Conservation (phyloP, 2,329 filamentous ascomycete genomes). For the Westerdykella aurantiaca region DNA sequence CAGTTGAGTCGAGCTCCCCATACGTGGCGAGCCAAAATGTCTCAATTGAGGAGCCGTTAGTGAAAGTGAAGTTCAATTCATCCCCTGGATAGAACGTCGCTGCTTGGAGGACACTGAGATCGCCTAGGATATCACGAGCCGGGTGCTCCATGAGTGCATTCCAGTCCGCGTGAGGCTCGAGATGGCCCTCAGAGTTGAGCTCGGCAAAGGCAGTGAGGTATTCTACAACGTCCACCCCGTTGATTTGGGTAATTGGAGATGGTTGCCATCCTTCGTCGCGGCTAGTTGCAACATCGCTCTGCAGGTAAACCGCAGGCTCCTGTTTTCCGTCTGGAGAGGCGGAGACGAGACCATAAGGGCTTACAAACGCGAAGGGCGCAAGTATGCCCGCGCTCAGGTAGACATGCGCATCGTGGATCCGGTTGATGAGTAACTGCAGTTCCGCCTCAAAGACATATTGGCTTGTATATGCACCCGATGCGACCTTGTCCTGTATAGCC, state of each 20-base stretch:
- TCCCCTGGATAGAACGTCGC: constrained; percentile 34
- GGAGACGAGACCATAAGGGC: constrained; percentile 20
- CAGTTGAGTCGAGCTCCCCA: constrained; percentile 9
- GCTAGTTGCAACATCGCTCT: constrained; percentile 19
- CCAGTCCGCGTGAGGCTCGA: constrained; percentile 42
- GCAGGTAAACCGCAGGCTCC: constrained; percentile 31
- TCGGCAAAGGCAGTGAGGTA: constrained; percentile 18
- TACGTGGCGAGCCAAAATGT: constrained; percentile 13
- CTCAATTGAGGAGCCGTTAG: constrained; percentile 14
- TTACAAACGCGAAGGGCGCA: constrained; percentile 20
- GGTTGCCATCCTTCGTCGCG: constrained; percentile 17
- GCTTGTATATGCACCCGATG: constrained; percentile 25
- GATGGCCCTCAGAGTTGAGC: constrained; percentile 30
- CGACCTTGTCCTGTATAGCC: constrained; percentile 21
- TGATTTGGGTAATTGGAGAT: constrained; percentile 23
- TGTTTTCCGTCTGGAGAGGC: constrained; percentile 20
- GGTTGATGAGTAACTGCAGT: constrained; percentile 25
- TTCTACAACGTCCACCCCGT: constrained; percentile 18
- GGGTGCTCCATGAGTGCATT: constrained; percentile 30
- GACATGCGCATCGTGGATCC: constrained; percentile 32
- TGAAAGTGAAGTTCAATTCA: constrained; percentile 17
- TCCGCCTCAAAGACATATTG: constrained; percentile 39
- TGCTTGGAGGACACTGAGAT: constrained; percentile 9
- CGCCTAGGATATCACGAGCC: constrained; percentile 12
- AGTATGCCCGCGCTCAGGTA: constrained; percentile 20